phyloP scores from a whole-genome alignment of 129 eudicot genomes.

The Pittosporum tobira region DNA sequence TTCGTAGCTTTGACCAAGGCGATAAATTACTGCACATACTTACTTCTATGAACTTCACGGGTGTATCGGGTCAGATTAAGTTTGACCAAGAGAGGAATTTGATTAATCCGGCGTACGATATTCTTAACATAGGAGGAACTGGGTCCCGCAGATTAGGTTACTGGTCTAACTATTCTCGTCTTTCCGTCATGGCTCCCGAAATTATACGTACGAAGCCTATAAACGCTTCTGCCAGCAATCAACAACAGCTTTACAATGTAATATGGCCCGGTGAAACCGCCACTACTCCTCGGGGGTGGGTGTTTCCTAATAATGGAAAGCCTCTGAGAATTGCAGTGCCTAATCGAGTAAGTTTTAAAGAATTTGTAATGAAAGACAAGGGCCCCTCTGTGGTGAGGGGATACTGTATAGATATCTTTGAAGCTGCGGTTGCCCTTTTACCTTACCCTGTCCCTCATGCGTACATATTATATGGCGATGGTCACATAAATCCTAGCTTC shows the following conservation, averaged over 20 bases:
- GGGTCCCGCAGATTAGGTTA: conserved; percentile 61
- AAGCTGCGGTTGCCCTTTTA: conserved; percentile 78
- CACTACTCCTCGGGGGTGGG: conserved; percentile 79
- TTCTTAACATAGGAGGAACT: conserved; percentile 68
- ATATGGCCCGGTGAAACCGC: conserved; percentile 91
- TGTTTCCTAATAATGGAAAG: conserved; percentile 84
- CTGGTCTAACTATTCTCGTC: conserved; percentile 87
- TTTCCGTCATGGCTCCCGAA: conserved; percentile 62
- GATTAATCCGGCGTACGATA: conserved; percentile 62
- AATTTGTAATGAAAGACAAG: conserved; percentile 59
- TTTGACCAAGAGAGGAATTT: conserved; percentile 63
- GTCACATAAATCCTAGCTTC: conserved; percentile 60
- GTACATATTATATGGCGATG: conserved; percentile 73
- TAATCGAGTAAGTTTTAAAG: conserved; percentile 54
- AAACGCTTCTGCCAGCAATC: conserved; percentile 34
- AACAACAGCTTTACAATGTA: conserved; percentile 49
- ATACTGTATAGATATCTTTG: conserved; percentile 84
- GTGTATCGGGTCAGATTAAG: conserved; percentile 59
- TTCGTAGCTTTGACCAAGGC: conserved; percentile 62
- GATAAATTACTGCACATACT: conserved; percentile 46
- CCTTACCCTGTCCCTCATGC: conserved; percentile 78
- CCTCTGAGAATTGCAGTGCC: conserved; percentile 83
- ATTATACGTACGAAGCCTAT: conserved; percentile 40
- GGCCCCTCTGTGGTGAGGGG: conserved; percentile 70
- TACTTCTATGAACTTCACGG: conserved; percentile 35